Evolutionary conservation across 768 basidiomycete species (phyloP).

Genomic region (Cubamyces sp.): DNA sequence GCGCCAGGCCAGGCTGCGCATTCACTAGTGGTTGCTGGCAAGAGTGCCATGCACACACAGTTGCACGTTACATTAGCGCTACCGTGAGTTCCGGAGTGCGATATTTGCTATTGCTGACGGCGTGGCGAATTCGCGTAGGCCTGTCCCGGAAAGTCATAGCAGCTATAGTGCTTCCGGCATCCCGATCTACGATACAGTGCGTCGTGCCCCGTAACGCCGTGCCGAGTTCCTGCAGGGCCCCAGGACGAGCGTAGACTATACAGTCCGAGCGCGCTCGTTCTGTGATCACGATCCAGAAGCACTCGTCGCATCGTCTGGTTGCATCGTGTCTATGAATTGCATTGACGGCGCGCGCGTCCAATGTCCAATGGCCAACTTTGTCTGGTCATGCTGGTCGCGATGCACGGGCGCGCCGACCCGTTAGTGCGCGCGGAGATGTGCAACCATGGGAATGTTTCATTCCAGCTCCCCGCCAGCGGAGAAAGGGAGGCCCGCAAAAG

Average conservation of each 20-base stretch:
- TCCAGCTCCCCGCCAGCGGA: neutral
- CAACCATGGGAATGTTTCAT: neutral
- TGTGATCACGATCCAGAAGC: neutral
- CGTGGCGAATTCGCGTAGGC: neutral
- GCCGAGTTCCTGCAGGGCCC: neutral
- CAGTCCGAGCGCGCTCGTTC: neutral
- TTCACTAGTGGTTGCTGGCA: neutral
- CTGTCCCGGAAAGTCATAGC: neutral
- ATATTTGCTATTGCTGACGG: neutral
- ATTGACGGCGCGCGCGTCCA: neutral
- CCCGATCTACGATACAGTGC: conserved; percentile 10
- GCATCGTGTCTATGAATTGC: neutral
- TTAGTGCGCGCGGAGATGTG: conserved; percentile 1
- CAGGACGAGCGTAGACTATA: neutral
- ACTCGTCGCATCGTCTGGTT: neutral
- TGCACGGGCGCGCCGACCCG: neutral
- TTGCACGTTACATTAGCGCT: conserved; percentile 12
- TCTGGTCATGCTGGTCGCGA: neutral
- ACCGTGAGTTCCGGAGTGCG: conserved; percentile 21
- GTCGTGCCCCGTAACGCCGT: neutral
- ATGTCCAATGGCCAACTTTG: too few species aligned
- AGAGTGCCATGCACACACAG: neutral
- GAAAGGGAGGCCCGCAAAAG: neutral
- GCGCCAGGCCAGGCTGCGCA: neutral
- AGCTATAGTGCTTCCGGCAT: conserved; percentile 8